Evolutionary conservation across 345 rosid species (phyloP).

Genomic region (Physaria fendleri): DNA sequence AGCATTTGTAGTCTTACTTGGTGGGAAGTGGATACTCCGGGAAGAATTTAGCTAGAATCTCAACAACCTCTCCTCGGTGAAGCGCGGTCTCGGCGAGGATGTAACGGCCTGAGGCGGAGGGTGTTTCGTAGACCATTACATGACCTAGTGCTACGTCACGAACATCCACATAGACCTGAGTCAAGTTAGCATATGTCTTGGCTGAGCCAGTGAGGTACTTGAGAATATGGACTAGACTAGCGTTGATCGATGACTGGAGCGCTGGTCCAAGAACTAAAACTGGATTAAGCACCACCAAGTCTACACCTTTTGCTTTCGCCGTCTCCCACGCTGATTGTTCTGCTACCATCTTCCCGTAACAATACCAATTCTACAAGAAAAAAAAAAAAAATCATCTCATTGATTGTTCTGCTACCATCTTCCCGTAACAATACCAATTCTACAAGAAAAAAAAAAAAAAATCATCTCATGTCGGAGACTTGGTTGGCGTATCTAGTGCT

Average conservation of each 20-base stretch:
- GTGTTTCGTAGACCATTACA: slow-evolving; percentile 69
- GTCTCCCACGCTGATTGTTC: slow-evolving; percentile 82
- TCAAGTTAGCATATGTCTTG: slow-evolving; percentile 84
- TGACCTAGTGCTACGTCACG: slow-evolving; percentile 84
- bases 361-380: slow-evolving; percentile 77
- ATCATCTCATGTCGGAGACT: too few relatives aligned
- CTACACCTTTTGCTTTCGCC: slow-evolving; percentile 73
- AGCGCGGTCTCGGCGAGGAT: slow-evolving; percentile 78
- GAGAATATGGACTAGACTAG: slow-evolving; percentile 80
- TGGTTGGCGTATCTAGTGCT: too few relatives aligned
- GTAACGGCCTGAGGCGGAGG: slow-evolving; percentile 90
- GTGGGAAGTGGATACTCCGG: slow-evolving; percentile 89
- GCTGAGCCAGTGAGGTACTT: slow-evolving; percentile 92
- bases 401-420: too few relatives aligned
- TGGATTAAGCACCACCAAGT: slow-evolving; percentile 81
- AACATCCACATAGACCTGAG: slow-evolving; percentile 88
- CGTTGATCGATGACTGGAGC: slow-evolving; percentile 69
- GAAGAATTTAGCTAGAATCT: slow-evolving; percentile 78
- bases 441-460: too few relatives aligned
- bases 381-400: background rate
- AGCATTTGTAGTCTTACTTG: slow-evolving; percentile 52
- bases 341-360: slow-evolving; percentile 88
- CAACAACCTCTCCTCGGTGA: slow-evolving; percentile 96
- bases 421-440: too few relatives aligned
- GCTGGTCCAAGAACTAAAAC: slow-evolving; percentile 84